phyloP scores from a whole-genome alignment of 1,284 basidiomycete species.

The Trametes versicolor region DNA sequence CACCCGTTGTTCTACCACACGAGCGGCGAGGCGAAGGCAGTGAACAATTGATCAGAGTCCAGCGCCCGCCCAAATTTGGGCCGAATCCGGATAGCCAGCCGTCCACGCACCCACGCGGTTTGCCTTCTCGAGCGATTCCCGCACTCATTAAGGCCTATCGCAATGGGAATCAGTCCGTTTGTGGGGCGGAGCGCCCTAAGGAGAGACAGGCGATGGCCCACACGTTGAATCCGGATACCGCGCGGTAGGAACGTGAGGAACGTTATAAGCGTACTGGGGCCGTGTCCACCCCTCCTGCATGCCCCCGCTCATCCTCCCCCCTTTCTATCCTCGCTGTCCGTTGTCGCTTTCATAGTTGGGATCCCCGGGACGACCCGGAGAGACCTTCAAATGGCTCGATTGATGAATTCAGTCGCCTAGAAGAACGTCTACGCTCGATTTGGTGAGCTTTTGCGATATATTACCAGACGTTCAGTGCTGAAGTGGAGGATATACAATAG shows the following conservation, averaged over 20 bases:
- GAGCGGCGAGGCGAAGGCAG: background rate
- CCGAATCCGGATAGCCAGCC: no score
- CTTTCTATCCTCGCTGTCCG: no score
- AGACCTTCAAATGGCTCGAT: no score
- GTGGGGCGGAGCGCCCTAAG: background rate
- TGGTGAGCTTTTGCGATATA: no score
- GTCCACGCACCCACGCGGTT: no score
- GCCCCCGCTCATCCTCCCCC: background rate
- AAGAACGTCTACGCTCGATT: no score
- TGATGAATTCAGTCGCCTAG: no score
- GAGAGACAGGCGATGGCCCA: background rate
- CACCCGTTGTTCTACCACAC: background rate
- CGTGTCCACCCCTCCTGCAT: background rate
- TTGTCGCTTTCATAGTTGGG: background rate
- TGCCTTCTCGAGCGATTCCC: background rate
- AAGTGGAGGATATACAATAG: no score
- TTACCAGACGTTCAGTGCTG: no score
- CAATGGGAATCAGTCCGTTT: background rate
- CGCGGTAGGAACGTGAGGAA: background rate
- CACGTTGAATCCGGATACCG: background rate
- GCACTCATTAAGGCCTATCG: background rate
- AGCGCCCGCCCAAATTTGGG: background rate
- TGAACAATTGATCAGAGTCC: background rate
- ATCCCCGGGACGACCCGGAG: no score
- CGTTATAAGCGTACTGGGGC: slow-evolving; percentile 9